Conservation (phyloP, 176 grass and related monocot species). For the Musa schizocarpa region DNA sequence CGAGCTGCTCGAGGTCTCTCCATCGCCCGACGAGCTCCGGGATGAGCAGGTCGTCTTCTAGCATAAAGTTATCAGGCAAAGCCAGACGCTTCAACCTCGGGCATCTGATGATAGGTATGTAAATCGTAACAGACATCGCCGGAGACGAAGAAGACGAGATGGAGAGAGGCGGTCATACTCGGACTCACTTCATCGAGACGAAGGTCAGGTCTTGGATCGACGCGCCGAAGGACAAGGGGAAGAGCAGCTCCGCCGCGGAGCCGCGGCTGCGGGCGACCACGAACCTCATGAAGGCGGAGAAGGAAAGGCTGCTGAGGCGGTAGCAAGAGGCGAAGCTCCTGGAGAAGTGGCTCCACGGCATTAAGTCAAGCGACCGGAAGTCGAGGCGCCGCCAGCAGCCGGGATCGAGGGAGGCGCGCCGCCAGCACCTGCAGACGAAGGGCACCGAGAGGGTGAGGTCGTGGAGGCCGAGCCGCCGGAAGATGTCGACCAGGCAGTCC, state of each 20-base stretch:
- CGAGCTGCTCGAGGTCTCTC: slow-evolving; percentile 11
- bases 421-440: slow-evolving; percentile 72
- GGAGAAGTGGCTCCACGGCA: slow-evolving; percentile 54
- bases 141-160: not conserved
- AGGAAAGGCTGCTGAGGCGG: slow-evolving; percentile 29
- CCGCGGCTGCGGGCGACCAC: not conserved
- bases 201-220: not conserved
- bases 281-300: slow-evolving; percentile 10
- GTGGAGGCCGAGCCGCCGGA: slow-evolving; percentile 41
- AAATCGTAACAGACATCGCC: not conserved
- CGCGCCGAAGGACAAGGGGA: slow-evolving; percentile 14
- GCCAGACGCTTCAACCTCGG: not conserved
- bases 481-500: slow-evolving; percentile 67
- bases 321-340: slow-evolving; percentile 28
- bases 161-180: not conserved
- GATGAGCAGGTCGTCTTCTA: slow-evolving; percentile 12
- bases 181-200: slow-evolving; percentile 12
- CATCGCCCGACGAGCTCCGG: slow-evolving; percentile 8
- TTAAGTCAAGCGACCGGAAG: slow-evolving; percentile 67
- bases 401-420: slow-evolving; percentile 43
- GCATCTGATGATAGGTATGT: not conserved
- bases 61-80: slow-evolving; percentile 9
- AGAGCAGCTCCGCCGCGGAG: not conserved
- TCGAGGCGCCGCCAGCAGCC: slow-evolving; percentile 64
- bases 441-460: slow-evolving; percentile 48